A percentile compares a stretch with the other conserved stretches of the same genome.
These are phyloP conservation scores for Phaeodactylum tricornutum DNA, from an alignment of 108 stramenopile species.

Conservation along the genomic window DNA sequence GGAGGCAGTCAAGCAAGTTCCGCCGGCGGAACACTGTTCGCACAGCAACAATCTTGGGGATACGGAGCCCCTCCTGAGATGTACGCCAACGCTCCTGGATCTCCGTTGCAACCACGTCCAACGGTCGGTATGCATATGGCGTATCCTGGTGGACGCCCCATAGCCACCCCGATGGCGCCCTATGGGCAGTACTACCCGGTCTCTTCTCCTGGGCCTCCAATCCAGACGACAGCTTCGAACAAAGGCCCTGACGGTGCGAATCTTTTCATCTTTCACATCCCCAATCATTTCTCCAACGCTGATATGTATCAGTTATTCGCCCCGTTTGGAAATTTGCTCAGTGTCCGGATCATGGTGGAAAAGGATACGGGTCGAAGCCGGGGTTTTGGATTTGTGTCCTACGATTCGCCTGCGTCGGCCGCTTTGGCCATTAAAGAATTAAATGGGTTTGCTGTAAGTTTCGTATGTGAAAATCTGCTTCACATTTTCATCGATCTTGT, in stretches of 20 bases:
- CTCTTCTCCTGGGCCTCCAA: constrained; percentile 62
- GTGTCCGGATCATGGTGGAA: constrained; percentile 96
- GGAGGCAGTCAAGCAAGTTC: constrained; percentile 8
- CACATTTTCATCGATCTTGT: constrained; percentile 4
- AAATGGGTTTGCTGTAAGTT: constrained; percentile 83
- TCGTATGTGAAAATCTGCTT: constrained; percentile 4
- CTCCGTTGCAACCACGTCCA: constrained; percentile 20
- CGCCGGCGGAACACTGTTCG: constrained; percentile 18
- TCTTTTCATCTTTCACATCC: constrained; percentile 97
- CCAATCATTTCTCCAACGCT: constrained; percentile 90
- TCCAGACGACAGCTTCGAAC: constrained; percentile 55
- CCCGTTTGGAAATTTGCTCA: constrained; percentile 83
- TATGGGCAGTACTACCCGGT: constrained; percentile 29
- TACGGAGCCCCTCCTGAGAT: constrained; percentile 33
- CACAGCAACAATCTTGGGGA: constrained; percentile 34
- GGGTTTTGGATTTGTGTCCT: constrained; percentile 97
- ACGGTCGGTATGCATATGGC: background rate
- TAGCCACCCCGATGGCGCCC: constrained; percentile 10
- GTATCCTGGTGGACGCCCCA: background rate
- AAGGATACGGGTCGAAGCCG: constrained; percentile 87
- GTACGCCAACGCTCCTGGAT: constrained; percentile 17
- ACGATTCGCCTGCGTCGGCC: constrained; percentile 83
- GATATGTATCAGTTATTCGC: constrained; percentile 88
- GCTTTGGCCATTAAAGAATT: constrained; percentile 88
- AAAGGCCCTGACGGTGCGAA: constrained; percentile 89